Base-by-base conservation (phyloP, 2,329 filamentous ascomycete species). In the Hymenoscyphus scutula region DNA sequence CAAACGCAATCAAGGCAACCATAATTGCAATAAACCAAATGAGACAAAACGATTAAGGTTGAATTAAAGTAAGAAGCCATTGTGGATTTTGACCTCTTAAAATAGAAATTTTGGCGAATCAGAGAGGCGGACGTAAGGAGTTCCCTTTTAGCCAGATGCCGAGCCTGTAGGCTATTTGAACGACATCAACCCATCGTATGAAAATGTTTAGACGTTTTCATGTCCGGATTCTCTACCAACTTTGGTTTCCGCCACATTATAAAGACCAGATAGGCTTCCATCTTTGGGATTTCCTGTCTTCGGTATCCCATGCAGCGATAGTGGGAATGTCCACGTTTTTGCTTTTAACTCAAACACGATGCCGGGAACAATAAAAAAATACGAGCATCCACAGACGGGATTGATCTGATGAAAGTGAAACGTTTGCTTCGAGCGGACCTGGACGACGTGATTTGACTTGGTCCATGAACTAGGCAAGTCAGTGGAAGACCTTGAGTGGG, bases 261-360 rank as follows among this genome's bases (percentile, higher is more conserved):
- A 75, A 30, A 74, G 64, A 10, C 74, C 56, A 58, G 71, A 73
- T 54, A 75, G 55, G 48, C 72, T 73, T 23, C 73, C 73, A 27
- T 72, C 72, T 13, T 72, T 71, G 7, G 66, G 63, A 10, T 73
- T 70, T 1, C 73, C 72, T 61, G 75, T 72, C 73, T 63, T 74
- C 74, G 13, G 74, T 72, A 6, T 73, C 73, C 15, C 67, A 64
- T 56, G 27, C 29, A 53, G 15, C 5, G 32, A 56, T 15, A 19
- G 58, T 61, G 23, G 58, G 56, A 55, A 30, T 27, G 13, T 61
- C 37, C 32, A 38, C 32, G 58, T 60, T 55, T 51, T 51, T 15
- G 10, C 25, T 23, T 10, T 8, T 19, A 19, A 23, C 11, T 23
- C 13, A 3, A 25, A 25, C 19, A 5, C 4, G 11, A 13, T 51